Evolutionary conservation across 345 rosid genomes (phyloP).

Genomic region (Gossypium thurberi): DNA sequence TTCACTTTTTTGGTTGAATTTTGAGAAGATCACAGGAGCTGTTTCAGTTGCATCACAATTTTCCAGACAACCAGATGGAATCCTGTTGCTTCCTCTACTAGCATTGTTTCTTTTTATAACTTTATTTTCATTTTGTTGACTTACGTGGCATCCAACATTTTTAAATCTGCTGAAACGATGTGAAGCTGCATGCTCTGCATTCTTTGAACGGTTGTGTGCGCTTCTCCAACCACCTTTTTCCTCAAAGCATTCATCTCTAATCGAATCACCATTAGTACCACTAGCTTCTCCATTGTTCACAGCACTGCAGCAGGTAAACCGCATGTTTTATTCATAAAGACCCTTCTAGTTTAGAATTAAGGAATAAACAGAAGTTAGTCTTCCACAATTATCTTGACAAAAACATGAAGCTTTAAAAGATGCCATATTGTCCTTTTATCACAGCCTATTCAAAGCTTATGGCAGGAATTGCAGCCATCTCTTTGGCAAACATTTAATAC

Average conservation of each 20-base stretch:
- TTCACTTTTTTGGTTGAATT: slow-evolving; percentile 17
- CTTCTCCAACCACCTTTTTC: slow-evolving; percentile 55
- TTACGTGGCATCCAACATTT: slow-evolving; percentile 17
- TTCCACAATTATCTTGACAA: not conserved
- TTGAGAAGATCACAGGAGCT: slow-evolving; percentile 25
- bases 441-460: not conserved
- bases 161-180: slow-evolving; percentile 12
- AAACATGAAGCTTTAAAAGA: not conserved
- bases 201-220: slow-evolving; percentile 25
- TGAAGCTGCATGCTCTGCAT: slow-evolving; percentile 11
- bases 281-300: slow-evolving; percentile 11
- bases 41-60: slow-evolving; percentile 10
- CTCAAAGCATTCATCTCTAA: slow-evolving; percentile 21
- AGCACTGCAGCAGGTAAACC: slow-evolving; percentile 20
- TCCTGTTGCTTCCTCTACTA: slow-evolving; percentile 17
- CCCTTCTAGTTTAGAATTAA: not conserved
- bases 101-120: slow-evolving; percentile 8
- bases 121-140: slow-evolving; percentile 19
- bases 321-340: not conserved
- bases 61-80: slow-evolving; percentile 4
- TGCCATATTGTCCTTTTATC: not conserved
- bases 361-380: slow-evolving; percentile 10
- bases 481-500: not conserved
- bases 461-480: not conserved
- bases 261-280: slow-evolving; percentile 21